Conservation (phyloP, 176 grass and related monocot species). For the Hyparrhenia diplandra region DNA sequence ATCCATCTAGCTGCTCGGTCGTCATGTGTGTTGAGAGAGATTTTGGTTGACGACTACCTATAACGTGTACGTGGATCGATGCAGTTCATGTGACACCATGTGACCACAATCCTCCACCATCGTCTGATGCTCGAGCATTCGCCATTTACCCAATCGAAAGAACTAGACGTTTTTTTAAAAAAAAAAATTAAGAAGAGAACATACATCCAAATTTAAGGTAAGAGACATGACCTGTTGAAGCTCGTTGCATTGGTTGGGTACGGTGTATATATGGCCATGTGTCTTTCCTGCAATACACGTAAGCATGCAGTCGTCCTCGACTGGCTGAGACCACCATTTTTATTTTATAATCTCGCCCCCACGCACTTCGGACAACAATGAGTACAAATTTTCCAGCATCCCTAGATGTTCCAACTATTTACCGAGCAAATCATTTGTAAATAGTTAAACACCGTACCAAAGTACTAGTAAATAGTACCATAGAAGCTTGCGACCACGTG, state of each 20-base stretch:
- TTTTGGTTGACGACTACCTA: not conserved
- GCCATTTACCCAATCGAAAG: too few relatives aligned
- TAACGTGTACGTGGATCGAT: not conserved
- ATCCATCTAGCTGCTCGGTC: too few relatives aligned
- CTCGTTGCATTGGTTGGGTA: too few relatives aligned
- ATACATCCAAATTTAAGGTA: too few relatives aligned
- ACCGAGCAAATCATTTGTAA: constrained; percentile 27
- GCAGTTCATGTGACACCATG: not conserved
- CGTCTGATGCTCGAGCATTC: too few relatives aligned
- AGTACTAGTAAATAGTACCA: not conserved
- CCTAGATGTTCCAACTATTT: constrained; percentile 33
- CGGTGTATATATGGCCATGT: too few relatives aligned
- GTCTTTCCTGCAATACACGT: not conserved
- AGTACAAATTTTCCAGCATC: constrained; percentile 39
- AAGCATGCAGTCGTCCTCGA: not conserved
- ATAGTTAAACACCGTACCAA: constrained; percentile 5
- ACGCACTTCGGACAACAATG: constrained; percentile 20
- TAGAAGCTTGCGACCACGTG: not conserved
- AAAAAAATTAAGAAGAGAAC: too few relatives aligned
- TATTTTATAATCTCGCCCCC: not conserved
- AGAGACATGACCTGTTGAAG: too few relatives aligned
- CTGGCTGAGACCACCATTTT: not conserved
- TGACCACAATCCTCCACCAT: not conserved
- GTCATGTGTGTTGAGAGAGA: not conserved
- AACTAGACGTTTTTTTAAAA: too few relatives aligned